Evolutionary conservation across 2,329 filamentous ascomycete species (phyloP), one percentile per base, ranked within the genome.

Genomic region (Fusarium fracticaudum): DNA sequence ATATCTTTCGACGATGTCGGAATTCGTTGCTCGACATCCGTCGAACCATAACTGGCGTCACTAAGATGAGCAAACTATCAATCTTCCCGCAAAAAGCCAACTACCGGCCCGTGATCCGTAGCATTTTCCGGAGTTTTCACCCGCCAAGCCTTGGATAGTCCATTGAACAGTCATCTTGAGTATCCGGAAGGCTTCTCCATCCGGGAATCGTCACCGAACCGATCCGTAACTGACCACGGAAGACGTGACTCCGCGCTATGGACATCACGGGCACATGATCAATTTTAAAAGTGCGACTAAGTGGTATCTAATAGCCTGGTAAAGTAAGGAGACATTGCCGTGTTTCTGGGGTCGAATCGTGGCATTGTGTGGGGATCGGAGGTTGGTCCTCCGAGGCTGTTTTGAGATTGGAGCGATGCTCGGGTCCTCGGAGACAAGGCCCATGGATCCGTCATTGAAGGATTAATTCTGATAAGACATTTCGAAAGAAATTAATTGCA

Each of bases 281-380:
- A 43, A 43, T 29, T 48, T 31, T 22, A 18, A 26, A 41, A 48
- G 47, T 35, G 22, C 31, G 26, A 17, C 6, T 57, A 54, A 45
- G 44, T 41, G n/a, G 7, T 18, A 40, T 20, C 11, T 26, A 11
- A 44, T 17, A 33, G 12, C 22, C 18, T 15, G 48, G 48, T 15
- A 24, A 20, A 5, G 3, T 51, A 24, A 35, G 26, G 51, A 54
- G 24, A 48, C 5, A 37, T 31, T 22, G 29, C 37, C 37, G 41
- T 60, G 22, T 31, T 22, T 35, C 26, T 31, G 33, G 43, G 13
- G 43, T 45, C 20, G 31, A 33, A 29, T 63, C 31, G 44, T 40
- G 29, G 40, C 24, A 53, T 54, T 33, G 66, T n/a, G 69, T 73
- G 67, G 61, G 47, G 45, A 38, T 55, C 72, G 72, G 72, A 75